phyloP scores from a whole-genome alignment of 2,329 filamentous ascomycete species.

The Colletotrichum euphorbiae region DNA sequence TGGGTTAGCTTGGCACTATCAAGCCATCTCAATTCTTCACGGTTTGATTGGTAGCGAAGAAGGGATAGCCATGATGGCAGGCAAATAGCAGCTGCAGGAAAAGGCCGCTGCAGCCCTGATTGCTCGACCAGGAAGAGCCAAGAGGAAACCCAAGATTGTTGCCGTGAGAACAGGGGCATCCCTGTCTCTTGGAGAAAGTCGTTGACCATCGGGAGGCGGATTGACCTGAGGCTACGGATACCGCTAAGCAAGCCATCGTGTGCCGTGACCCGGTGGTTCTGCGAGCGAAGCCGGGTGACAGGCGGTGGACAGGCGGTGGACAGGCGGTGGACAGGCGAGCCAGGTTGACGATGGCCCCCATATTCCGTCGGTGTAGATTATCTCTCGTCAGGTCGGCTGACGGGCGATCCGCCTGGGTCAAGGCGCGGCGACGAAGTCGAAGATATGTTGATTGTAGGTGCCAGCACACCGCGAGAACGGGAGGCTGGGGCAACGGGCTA shows the following conservation, averaged over 20 bases:
- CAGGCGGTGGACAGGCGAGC: not conserved
- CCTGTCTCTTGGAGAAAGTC: slow-evolving; percentile 1
- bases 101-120: no score
- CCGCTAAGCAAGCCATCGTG: not conserved
- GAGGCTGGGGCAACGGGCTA: slow-evolving; percentile 2
- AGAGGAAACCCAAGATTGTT: not conserved
- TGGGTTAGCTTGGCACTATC: no score
- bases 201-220: not conserved
- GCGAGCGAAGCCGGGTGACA: no score
- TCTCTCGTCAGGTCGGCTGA: not conserved
- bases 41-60: slow-evolving; percentile 11
- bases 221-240: not conserved
- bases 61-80: not conserved
- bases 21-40: no score
- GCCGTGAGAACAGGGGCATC: slow-evolving; percentile 1
- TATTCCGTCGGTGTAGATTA: slow-evolving; percentile 1
- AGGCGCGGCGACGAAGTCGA: no score
- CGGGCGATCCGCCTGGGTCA: not conserved
- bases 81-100: slow-evolving; percentile 2
- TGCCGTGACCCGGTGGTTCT: no score
- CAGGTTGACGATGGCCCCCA: slow-evolving; percentile 4
- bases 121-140: not conserved
- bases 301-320: no score
- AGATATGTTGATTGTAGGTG: no score
- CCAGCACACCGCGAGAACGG: not conserved